Evolutionary conservation across 2,329 filamentous ascomycete species (phyloP).

Genomic region (Ophiostoma populinum): DNA sequence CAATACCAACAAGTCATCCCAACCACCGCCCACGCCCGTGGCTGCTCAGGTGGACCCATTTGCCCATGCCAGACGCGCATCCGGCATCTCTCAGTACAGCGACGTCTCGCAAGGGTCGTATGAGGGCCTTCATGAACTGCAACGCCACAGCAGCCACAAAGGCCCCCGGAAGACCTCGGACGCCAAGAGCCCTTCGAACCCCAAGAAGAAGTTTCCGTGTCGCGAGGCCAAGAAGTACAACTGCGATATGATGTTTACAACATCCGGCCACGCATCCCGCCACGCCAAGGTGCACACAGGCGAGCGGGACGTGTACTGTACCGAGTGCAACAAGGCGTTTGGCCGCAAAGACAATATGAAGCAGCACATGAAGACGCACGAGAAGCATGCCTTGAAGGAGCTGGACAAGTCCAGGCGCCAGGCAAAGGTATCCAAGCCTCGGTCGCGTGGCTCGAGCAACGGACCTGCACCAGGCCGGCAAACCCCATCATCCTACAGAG

Average conservation of each 20-base stretch:
- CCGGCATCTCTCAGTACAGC: too few species aligned
- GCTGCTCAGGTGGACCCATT: too few species aligned
- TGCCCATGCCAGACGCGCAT: too few species aligned
- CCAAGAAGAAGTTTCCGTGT: conserved; percentile 53
- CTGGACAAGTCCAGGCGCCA: conserved; percentile 20
- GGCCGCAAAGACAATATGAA: conserved; percentile 79
- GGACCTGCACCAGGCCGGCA: too few species aligned
- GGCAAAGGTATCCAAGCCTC: too few species aligned
- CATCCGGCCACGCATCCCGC: conserved; percentile 68
- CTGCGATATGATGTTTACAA: conserved; percentile 68
- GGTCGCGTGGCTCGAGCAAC: too few species aligned
- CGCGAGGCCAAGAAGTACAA: conserved; percentile 52
- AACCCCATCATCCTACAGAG: too few species aligned
- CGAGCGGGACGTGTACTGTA: conserved; percentile 56
- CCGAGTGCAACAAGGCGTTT: conserved; percentile 64
- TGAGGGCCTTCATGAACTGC: too few species aligned
- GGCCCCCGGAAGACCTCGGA: conserved; percentile 8
- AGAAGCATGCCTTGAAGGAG: conserved; percentile 25
- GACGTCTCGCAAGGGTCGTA: too few species aligned
- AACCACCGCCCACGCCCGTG: too few species aligned
- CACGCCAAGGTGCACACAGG: conserved; percentile 74
- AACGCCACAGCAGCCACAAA: conserved; percentile 14
- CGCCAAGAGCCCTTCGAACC: conserved; percentile 21
- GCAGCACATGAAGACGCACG: conserved; percentile 65
- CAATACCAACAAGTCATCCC: too few species aligned